A percentile compares a stretch with the other conserved stretches of the same genome.
Conservation (phyloP, 1,139 yeast genomes). For the Magnusiomyces clavatus region DNA sequence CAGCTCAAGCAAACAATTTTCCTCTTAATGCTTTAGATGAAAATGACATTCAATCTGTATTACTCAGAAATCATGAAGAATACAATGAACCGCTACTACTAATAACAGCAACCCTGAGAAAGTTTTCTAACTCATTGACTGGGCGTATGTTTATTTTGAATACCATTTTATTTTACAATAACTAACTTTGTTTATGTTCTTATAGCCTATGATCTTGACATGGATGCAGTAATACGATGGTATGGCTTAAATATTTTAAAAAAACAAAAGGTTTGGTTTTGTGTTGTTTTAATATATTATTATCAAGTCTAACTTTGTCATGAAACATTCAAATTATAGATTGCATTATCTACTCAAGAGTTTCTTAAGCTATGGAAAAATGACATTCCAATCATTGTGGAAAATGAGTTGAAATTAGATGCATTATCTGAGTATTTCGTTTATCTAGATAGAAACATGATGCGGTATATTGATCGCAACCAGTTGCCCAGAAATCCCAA, state of each 20-base stretch:
- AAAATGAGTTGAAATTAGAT: not conserved
- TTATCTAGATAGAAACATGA: not conserved
- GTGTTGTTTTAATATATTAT: too few relatives aligned
- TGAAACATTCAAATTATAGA: too few relatives aligned
- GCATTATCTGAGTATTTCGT: constrained; percentile 1
- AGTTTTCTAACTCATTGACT: not conserved
- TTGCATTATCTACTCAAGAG: not conserved
- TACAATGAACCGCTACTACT: not conserved
- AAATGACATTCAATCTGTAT: constrained; percentile 1
- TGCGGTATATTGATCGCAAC: constrained; percentile 7
- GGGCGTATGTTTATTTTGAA: not conserved
- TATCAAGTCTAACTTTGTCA: too few relatives aligned
- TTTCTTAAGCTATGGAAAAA: not conserved
- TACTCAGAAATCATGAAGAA: constrained; percentile 25
- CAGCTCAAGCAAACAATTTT: constrained; percentile 3
- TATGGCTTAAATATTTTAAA: constrained; percentile 11
- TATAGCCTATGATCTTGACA: constrained; percentile 13
- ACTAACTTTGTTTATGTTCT: not conserved
- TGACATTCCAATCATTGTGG: constrained; percentile 1
- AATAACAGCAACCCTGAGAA: not conserved
- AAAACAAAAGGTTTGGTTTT: constrained; percentile 4
- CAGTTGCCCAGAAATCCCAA: constrained; percentile 16
- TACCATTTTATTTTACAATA: not conserved
- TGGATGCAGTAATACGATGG: constrained; percentile 10
- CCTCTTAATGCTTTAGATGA: not conserved